A percentile compares a stretch with the other conserved stretches of the same genome.
Evolutionary conservation across 2,329 filamentous ascomycete species (phyloP).

Genomic region (Alternaria hordeiaustralica): DNA sequence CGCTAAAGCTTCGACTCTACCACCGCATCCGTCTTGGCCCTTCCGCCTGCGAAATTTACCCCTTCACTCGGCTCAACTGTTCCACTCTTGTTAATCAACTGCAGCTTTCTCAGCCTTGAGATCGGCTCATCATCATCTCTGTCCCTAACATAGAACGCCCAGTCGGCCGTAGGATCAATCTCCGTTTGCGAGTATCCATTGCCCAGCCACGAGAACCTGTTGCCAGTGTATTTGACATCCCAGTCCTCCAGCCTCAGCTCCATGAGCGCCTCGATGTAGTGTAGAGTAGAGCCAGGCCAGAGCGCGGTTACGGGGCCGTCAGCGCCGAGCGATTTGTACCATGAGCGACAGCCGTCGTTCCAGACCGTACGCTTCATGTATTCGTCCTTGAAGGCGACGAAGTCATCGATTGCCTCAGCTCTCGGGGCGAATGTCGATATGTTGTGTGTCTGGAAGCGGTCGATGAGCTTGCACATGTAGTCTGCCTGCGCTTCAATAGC

Average conservation of each 20-base stretch:
- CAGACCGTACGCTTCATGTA: constrained; percentile 58
- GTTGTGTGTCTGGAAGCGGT: constrained; percentile 58
- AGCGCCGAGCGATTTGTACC: constrained; percentile 47
- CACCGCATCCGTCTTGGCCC: neutral
- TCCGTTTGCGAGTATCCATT: constrained; percentile 48
- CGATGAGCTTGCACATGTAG: constrained; percentile 59
- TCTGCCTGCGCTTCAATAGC: constrained; percentile 57
- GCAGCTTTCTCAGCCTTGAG: constrained; percentile 31
- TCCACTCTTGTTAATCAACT: constrained; percentile 41
- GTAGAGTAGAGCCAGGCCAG: constrained; percentile 57
- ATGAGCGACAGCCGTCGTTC: constrained; percentile 54
- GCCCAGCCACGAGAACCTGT: constrained; percentile 48
- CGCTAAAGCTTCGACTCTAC: constrained; percentile 23
- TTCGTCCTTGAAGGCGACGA: constrained; percentile 55
- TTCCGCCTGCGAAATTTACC: constrained; percentile 25
- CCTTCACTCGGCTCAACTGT: constrained; percentile 23
- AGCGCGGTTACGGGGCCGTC: constrained; percentile 50
- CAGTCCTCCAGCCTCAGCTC: constrained; percentile 57
- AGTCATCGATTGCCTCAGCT: constrained; percentile 56
- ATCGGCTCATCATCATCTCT: constrained; percentile 43
- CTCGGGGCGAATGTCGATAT: constrained; percentile 55
- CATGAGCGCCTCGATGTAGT: constrained; percentile 58
- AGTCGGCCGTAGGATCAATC: constrained; percentile 44
- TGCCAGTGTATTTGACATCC: constrained; percentile 50
- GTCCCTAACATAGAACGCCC: constrained; percentile 47